Evolutionary conservation across 2,329 filamentous ascomycete genomes (phyloP).

Genomic region (Claviceps pazoutovae): DNA sequence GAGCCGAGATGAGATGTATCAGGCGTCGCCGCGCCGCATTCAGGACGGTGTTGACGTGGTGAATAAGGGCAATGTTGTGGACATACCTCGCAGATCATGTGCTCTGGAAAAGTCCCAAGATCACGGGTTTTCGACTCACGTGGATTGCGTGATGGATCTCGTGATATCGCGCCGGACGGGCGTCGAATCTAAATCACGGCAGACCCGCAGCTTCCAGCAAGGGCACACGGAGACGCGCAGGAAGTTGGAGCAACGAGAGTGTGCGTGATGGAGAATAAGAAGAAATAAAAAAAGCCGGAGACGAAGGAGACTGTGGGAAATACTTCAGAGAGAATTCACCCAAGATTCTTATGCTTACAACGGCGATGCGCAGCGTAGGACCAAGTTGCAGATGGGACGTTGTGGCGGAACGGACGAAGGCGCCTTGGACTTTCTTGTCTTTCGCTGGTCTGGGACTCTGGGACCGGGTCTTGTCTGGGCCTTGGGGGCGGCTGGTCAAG

Average conservation of each 20-base stretch:
- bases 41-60: constrained; percentile 9
- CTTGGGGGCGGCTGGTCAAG: constrained; percentile 3
- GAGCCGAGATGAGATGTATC: background rate
- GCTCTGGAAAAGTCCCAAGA: constrained; percentile 22
- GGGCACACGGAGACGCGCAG: constrained; percentile 1
- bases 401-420: constrained; percentile 2
- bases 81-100: constrained; percentile 34
- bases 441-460: background rate
- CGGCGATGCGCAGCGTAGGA: constrained; percentile 6
- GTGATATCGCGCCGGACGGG: constrained; percentile 29
- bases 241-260: background rate
- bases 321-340: background rate
- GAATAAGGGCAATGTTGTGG: constrained; percentile 10
- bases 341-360: constrained; percentile 15
- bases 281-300: constrained; percentile 2
- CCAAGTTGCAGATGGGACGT: constrained; percentile 2
- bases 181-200: constrained; percentile 18
- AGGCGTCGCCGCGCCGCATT: constrained; percentile 1
- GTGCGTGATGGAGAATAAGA: constrained; percentile 5
- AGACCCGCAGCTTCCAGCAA: constrained; percentile 8
- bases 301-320: constrained; percentile 1
- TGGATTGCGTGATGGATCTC: constrained; percentile 33
- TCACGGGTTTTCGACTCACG: constrained; percentile 32
- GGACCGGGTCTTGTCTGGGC: background rate
- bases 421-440: background rate